Percentiles rank a stretch among this genome's conserved stretches.
Evolutionary conservation across 768 basidiomycete species (phyloP).

Genomic region (Ramaria sp.): DNA sequence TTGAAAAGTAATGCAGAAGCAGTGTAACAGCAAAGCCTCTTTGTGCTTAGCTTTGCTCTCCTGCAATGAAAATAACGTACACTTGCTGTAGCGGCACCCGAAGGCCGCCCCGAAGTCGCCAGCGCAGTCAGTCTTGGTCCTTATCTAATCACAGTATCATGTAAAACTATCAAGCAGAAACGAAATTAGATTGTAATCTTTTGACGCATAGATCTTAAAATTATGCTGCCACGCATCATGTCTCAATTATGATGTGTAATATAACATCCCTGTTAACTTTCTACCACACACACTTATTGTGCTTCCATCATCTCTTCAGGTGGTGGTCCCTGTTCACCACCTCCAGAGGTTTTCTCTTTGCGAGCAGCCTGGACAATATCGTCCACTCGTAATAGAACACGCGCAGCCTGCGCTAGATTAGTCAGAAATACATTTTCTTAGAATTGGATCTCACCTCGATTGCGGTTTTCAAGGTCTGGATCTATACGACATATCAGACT

Average conservation of each 20-base stretch:
- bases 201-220: too few species aligned
- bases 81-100: too few species aligned
- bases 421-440: constrained; percentile 3
- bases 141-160: too few species aligned
- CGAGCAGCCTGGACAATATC: constrained; percentile 87
- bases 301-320: constrained; percentile 48
- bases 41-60: too few species aligned
- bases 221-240: too few species aligned
- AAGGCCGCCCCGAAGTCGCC: too few species aligned
- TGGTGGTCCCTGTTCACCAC: constrained; percentile 28
- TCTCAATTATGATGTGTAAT: neutral
- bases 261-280: neutral
- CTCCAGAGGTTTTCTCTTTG: constrained; percentile 50
- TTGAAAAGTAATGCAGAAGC: too few species aligned
- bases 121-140: too few species aligned
- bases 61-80: too few species aligned
- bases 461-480: constrained; percentile 95
- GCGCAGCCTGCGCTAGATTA: constrained; percentile 48
- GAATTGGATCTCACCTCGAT: constrained; percentile 52
- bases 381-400: constrained; percentile 85
- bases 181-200: too few species aligned
- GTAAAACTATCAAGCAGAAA: too few species aligned
- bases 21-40: too few species aligned
- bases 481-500: constrained; percentile 28
- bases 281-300: constrained; percentile 4